Percentiles rank a stretch among this genome's conserved stretches.
phyloP scores from a whole-genome alignment of 805 yeast genomes.

The Hanseniaspora occidentalis region DNA sequence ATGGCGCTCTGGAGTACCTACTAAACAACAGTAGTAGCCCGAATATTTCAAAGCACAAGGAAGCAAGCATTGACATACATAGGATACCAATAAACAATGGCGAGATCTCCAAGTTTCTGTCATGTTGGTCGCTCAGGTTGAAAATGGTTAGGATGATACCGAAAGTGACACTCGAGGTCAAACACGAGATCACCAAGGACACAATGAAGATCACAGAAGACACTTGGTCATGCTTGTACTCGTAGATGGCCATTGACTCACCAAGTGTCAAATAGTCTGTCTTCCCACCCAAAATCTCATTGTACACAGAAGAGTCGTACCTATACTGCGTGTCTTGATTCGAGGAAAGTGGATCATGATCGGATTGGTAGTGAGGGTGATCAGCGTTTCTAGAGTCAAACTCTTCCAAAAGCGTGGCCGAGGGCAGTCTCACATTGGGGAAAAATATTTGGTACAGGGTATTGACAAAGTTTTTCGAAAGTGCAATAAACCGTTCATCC shows the following conservation, averaged over 20 bases:
- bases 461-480: constrained; percentile 15
- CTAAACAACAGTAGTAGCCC: constrained; percentile 19
- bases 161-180: constrained; percentile 18
- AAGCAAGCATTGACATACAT: constrained; percentile 14
- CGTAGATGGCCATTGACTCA: constrained; percentile 12
- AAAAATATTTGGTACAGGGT: constrained; percentile 11
- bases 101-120: constrained; percentile 13
- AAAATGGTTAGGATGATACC: constrained; percentile 19
- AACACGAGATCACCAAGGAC: constrained; percentile 14
- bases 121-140: constrained; percentile 12
- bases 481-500: constrained; percentile 11
- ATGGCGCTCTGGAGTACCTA: constrained; percentile 19
- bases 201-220: constrained; percentile 19
- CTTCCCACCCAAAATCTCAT: not conserved
- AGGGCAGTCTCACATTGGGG: not conserved
- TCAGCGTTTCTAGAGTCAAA: not conserved
- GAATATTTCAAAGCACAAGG: constrained; percentile 15
- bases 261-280: not conserved
- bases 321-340: not conserved
- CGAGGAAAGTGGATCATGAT: not conserved
- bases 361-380: not conserved
- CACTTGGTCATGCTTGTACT: constrained; percentile 21
- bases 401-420: not conserved
- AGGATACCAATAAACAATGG: constrained; percentile 11
- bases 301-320: not conserved